Evolutionary conservation across 2,329 filamentous ascomycete species (phyloP).

Genomic region (Monosporascus cannonballus): DNA sequence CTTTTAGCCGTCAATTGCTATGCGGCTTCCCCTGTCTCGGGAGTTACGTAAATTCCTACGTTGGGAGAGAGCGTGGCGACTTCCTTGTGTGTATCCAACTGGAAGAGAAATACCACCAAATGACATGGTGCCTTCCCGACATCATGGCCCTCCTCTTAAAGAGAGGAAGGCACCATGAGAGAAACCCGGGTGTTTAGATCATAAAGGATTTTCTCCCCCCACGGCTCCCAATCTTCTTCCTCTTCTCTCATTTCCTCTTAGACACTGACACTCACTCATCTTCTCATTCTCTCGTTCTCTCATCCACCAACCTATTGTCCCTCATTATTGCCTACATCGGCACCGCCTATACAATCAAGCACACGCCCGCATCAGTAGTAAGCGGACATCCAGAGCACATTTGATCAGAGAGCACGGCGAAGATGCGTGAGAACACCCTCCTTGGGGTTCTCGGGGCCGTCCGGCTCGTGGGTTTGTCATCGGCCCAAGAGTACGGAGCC

Average conservation of each 20-base stretch:
- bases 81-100: neutral
- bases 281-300: slow-evolving; percentile 3
- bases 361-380: slow-evolving; percentile 3
- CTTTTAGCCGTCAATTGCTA: neutral
- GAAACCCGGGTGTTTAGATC: slow-evolving; percentile 9
- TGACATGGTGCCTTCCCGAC: neutral
- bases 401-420: slow-evolving; percentile 6
- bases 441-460: slow-evolving; percentile 18
- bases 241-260: slow-evolving; percentile 3
- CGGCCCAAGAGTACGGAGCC: slow-evolving; percentile 19
- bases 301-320: slow-evolving; percentile 8
- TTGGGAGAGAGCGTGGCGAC: neutral
- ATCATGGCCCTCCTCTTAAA: neutral
- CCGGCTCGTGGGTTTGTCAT: slow-evolving; percentile 17
- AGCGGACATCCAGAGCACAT: slow-evolving; percentile 3
- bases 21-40: neutral
- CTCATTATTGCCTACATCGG: slow-evolving; percentile 12
- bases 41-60: neutral
- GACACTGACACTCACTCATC: neutral
- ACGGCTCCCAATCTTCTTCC: slow-evolving; percentile 5
- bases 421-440: slow-evolving; percentile 22
- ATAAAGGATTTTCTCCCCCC: slow-evolving; percentile 8
- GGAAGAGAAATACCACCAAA: neutral
- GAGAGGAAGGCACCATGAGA: neutral
- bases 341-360: neutral